Conservation (phyloP, 176 grass and related monocot species). For the Puccinellia tenuiflora region DNA sequence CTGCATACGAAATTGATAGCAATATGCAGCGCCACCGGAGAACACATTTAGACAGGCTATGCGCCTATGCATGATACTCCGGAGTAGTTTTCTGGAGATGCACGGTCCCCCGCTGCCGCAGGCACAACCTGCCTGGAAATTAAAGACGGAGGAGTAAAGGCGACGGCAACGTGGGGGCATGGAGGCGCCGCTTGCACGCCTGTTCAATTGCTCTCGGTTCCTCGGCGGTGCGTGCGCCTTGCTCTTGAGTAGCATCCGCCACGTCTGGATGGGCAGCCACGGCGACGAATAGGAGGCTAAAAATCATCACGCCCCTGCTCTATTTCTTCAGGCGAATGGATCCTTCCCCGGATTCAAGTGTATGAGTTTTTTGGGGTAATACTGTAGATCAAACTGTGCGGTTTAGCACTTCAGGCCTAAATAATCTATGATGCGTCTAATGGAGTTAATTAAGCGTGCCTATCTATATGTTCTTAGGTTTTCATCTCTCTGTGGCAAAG, state of each 20-base stretch:
- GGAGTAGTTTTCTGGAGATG: neutral
- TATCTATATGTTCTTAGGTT: no score
- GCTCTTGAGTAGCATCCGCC: slow-evolving; percentile 17
- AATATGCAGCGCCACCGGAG: neutral
- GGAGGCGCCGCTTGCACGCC: slow-evolving; percentile 41
- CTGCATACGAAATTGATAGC: neutral
- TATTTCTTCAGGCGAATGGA: slow-evolving; percentile 24
- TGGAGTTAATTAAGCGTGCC: no score
- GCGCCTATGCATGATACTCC: neutral
- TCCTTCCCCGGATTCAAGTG: neutral
- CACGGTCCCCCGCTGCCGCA: neutral
- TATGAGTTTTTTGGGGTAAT: neutral
- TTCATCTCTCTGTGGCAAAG: neutral
- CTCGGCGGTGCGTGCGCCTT: slow-evolving; percentile 20
- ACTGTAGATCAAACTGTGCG: neutral
- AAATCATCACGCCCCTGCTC: slow-evolving; percentile 8
- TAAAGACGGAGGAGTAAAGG: slow-evolving; percentile 50
- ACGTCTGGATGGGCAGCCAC: slow-evolving; percentile 14
- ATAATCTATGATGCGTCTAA: neutral
- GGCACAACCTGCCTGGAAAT: neutral
- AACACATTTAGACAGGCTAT: slow-evolving; percentile 2
- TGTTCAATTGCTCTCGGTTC: slow-evolving; percentile 34
- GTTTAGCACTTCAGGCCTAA: neutral
- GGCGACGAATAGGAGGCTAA: slow-evolving; percentile 2
- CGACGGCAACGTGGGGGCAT: slow-evolving; percentile 37